Evolutionary conservation across 2,329 filamentous ascomycete genomes (phyloP).

Genomic region (Claviceps sp.): DNA sequence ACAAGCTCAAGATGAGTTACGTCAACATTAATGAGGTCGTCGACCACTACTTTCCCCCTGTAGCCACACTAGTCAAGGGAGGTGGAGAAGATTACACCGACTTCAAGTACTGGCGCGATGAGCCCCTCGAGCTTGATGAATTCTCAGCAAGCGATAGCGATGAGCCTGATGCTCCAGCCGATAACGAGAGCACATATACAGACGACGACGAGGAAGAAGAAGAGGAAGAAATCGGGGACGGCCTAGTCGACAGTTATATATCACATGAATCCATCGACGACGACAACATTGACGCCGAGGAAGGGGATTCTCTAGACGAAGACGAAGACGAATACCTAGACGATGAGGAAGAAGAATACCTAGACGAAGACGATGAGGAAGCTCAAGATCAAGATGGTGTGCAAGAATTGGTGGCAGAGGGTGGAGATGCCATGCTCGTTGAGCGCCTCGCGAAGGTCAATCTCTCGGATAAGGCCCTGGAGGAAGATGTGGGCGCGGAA

Average conservation of each 20-base stretch:
- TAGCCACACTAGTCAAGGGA: constrained; percentile 72
- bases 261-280: constrained; percentile 27
- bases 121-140: constrained; percentile 70
- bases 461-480: constrained; percentile 10
- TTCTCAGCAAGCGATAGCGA: constrained; percentile 71
- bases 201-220: constrained; percentile 31
- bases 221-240: constrained; percentile 23
- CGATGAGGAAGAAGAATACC: neutral
- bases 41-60: constrained; percentile 94
- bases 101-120: constrained; percentile 91
- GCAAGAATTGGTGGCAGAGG: constrained; percentile 9
- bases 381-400: neutral
- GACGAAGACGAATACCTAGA: constrained; percentile 4
- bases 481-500: constrained; percentile 39
- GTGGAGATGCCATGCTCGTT: constrained; percentile 8
- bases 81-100: constrained; percentile 94
- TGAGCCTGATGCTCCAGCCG: constrained; percentile 36
- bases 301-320: constrained; percentile 25
- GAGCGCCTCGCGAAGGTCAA: constrained; percentile 7
- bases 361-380: constrained; percentile 5
- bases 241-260: constrained; percentile 42
- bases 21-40: constrained; percentile 95
- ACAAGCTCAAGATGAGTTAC: constrained; percentile 93
- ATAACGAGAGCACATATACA: constrained; percentile 29
- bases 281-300: constrained; percentile 28